Percentiles rank a stretch among this genome's conserved stretches.
Evolutionary conservation across 345 rosid species (phyloP).

Genomic region (Jatropha curcas): DNA sequence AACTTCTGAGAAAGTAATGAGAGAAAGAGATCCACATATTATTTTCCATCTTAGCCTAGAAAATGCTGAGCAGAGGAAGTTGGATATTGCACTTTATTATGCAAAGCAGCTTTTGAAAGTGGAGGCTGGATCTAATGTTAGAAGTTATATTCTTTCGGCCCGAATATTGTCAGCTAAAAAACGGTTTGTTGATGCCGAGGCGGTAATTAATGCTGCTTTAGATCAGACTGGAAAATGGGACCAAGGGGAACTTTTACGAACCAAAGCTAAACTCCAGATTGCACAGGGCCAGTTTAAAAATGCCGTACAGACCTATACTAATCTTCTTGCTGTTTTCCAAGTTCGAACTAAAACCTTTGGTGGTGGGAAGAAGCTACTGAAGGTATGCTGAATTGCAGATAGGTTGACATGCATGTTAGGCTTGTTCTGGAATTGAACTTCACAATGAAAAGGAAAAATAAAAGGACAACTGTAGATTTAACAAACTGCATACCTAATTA

Average conservation of each 20-base stretch:
- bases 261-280: slow-evolving; percentile 76
- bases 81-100: slow-evolving; percentile 57
- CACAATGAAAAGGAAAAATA: not conserved
- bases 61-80: slow-evolving; percentile 80
- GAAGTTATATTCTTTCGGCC: slow-evolving; percentile 58
- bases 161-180: slow-evolving; percentile 75
- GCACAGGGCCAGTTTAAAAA: slow-evolving; percentile 58
- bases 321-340: slow-evolving; percentile 74
- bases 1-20: slow-evolving; percentile 49
- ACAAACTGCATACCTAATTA: too few relatives aligned
- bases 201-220: slow-evolving; percentile 59
- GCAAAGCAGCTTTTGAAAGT: slow-evolving; percentile 53
- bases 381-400: slow-evolving; percentile 51
- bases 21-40: slow-evolving; percentile 30
- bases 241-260: slow-evolving; percentile 72
- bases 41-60: slow-evolving; percentile 64
- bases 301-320: slow-evolving; percentile 64
- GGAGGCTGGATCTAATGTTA: slow-evolving; percentile 59
- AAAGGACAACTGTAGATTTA: too few relatives aligned
- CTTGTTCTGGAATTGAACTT: not conserved
- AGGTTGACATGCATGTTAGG: not conserved
- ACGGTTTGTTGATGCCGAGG: slow-evolving; percentile 59
- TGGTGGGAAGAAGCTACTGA: slow-evolving; percentile 43
- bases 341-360: slow-evolving; percentile 56
- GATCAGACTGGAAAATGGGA: slow-evolving; percentile 85